Evolutionary conservation across 75 land plant species (phyloP).

Genomic region (Picea glauca): DNA sequence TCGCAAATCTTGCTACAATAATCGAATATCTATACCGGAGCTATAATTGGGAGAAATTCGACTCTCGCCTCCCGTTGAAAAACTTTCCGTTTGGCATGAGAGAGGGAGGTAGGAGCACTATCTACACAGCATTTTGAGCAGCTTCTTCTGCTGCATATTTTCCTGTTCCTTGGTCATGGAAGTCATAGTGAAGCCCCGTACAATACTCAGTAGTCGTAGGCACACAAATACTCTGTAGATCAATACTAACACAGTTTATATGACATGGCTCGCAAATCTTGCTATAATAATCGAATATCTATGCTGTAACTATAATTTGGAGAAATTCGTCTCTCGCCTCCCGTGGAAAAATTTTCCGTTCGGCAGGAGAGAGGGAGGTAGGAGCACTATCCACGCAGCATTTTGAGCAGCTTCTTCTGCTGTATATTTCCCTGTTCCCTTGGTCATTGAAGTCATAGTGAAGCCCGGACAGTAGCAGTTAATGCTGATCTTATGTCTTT

Average conservation of each 20-base stretch:
- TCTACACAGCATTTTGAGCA: conserved; percentile 34
- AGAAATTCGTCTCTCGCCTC: too few relatives aligned
- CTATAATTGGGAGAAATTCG: too few relatives aligned
- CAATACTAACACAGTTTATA: too few relatives aligned
- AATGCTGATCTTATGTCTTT: conserved; percentile 26
- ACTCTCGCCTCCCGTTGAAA: conserved; percentile 4
- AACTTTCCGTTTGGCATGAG: conserved; percentile 56
- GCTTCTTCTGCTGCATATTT: conserved; percentile 52
- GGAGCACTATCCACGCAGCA: conserved; percentile 43
- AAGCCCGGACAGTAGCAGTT: conserved; percentile 81
- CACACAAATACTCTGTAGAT: too few relatives aligned
- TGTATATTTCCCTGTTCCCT: conserved; percentile 46
- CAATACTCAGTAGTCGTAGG: too few relatives aligned
- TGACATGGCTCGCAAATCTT: too few relatives aligned
- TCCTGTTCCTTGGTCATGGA: conserved; percentile 65
- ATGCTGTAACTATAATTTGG: too few relatives aligned
- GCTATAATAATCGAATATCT: too few relatives aligned
- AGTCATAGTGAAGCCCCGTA: conserved; percentile 59
- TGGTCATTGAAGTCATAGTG: conserved; percentile 67
- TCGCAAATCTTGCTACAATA: too few relatives aligned
- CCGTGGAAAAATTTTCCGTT: conserved; percentile 55
- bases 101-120: conserved; percentile 49
- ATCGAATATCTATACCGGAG: too few relatives aligned
- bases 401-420: conserved; percentile 55
- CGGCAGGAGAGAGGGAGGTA: conserved; percentile 40